Base-by-base conservation (phyloP, 2,329 filamentous ascomycete species). In the Trichophyton benhamiae region DNA sequence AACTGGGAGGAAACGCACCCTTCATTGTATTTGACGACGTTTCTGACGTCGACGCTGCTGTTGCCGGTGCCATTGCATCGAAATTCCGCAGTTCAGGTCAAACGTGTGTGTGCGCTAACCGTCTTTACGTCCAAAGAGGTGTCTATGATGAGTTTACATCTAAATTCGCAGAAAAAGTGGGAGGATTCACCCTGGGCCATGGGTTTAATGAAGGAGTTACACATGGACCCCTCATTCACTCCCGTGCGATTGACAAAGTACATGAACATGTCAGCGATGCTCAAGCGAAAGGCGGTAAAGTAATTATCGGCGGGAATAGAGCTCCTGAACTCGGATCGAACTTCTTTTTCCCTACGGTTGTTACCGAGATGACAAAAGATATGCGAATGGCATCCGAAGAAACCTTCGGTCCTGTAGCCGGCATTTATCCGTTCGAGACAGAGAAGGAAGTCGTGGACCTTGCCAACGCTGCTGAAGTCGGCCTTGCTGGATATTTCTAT, bases 61-160 rank as follows among this genome's bases (percentile, higher is more conserved):
- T 97, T 0, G 78, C 84, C 0, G 92, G 91, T 27, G 91, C 91
- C 57, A 83, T 97, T 60, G 78, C 86, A 25, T 91, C 84, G 69
- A 99, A 97, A 75, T 97, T 97, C 83, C 87, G 94, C 60, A 90
- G 87, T 42, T 95, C 89, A 0, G 94, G 94, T 41, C 94, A 99
- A 79, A 97, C 94, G 0, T 99, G 94, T 74, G 91, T 97, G 22
- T 91, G 88, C 69, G 88, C 88, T 5, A 82, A 82, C 68, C 74
- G 80, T 0, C 77, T 82, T 63, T 80, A 80, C 65, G 76, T 82
- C 1, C 80, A 82, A 66, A 72, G 73, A 38, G 78, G 78, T 9
- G 73, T 82, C 9, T 80, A 80, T 64, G 77, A 81, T 49, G 70
- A 79, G 30, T 81, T 87, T 38, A 79, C 82, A 0, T 68, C 74